A percentile compares a stretch with the other conserved stretches of the same genome.
Evolutionary conservation across 2,329 filamentous ascomycete species (phyloP).

Genomic region (Fusarium vanettenii): DNA sequence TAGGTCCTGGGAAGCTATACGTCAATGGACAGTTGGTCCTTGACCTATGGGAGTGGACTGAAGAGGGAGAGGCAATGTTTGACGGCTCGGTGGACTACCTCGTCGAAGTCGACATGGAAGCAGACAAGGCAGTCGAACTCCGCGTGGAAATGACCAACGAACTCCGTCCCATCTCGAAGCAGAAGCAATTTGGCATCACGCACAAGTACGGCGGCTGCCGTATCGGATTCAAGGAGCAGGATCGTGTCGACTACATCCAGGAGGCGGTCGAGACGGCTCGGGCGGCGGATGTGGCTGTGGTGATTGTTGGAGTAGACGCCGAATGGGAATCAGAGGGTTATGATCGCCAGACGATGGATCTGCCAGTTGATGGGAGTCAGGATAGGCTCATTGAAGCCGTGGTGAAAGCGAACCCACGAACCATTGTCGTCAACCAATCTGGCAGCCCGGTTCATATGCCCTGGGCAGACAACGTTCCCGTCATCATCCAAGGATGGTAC

Average conservation of each 20-base stretch:
- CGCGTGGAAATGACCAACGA: constrained; percentile 65
- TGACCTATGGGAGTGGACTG: constrained; percentile 77
- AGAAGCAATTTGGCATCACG: constrained; percentile 66
- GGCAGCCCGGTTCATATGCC: constrained; percentile 66
- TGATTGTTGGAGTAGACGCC: constrained; percentile 76
- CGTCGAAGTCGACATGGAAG: constrained; percentile 69
- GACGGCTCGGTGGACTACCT: constrained; percentile 74
- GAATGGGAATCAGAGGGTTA: constrained; percentile 84
- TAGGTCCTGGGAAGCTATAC: constrained; percentile 72
- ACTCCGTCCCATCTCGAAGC: constrained; percentile 71
- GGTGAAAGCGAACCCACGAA: constrained; percentile 70
- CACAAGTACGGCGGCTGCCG: constrained; percentile 78
- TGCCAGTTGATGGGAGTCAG: constrained; percentile 66
- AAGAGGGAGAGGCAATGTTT: constrained; percentile 78
- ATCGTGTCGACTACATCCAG: constrained; percentile 70
- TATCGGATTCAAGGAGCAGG: constrained; percentile 76
- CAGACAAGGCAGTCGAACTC: constrained; percentile 69
- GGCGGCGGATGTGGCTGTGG: constrained; percentile 73
- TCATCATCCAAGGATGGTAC: constrained; percentile 68
- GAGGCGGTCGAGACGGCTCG: constrained; percentile 72
- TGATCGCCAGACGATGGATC: constrained; percentile 77
- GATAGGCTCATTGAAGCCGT: constrained; percentile 74
- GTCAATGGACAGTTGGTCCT: constrained; percentile 69
- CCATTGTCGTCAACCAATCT: constrained; percentile 71
- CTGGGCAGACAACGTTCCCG: constrained; percentile 73